These are phyloP conservation scores for Xylaria sp. DNA, from an alignment of 2,329 filamentous ascomycete species.

Conservation along the genomic window DNA sequence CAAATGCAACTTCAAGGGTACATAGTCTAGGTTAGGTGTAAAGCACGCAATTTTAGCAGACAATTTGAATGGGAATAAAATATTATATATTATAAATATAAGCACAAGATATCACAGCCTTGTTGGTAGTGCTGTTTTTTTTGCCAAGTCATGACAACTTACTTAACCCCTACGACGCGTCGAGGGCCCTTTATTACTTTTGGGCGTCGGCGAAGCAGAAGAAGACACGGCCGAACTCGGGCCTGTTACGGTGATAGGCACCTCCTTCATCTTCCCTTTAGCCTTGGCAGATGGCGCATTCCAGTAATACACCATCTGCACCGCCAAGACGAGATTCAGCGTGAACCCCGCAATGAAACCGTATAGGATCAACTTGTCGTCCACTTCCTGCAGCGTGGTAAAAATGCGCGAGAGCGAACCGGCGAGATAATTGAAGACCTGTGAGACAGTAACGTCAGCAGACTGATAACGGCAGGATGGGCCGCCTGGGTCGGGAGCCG, in stretches of 20 bases:
- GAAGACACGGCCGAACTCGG: slow-evolving; percentile 45
- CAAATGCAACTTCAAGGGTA: slow-evolving; percentile 11
- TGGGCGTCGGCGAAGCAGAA: slow-evolving; percentile 46
- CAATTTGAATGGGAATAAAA: neutral
- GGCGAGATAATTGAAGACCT: slow-evolving; percentile 98
- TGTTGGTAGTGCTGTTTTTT: neutral
- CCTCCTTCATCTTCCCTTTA: slow-evolving; percentile 54
- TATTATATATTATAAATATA: slow-evolving; percentile 20
- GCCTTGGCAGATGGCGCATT: slow-evolving; percentile 68
- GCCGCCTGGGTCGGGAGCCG: neutral
- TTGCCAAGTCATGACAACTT: too few relatives aligned
- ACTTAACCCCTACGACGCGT: slow-evolving; percentile 54
- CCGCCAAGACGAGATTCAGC: slow-evolving; percentile 87
- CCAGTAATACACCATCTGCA: slow-evolving; percentile 98
- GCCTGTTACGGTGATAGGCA: slow-evolving; percentile 38
- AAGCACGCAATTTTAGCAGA: neutral
- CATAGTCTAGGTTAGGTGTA: neutral
- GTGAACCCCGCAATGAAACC: slow-evolving; percentile 90
- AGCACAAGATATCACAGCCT: neutral
- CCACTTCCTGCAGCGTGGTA: slow-evolving; percentile 96
- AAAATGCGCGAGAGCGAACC: slow-evolving; percentile 96
- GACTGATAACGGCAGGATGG: slow-evolving; percentile 11
- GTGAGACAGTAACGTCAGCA: slow-evolving; percentile 28
- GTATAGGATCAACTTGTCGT: slow-evolving; percentile 95
- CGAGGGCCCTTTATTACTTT: slow-evolving; percentile 55